Evolutionary conservation across 768 basidiomycete species (phyloP).

Genomic region (Jaapia argillacea): DNA sequence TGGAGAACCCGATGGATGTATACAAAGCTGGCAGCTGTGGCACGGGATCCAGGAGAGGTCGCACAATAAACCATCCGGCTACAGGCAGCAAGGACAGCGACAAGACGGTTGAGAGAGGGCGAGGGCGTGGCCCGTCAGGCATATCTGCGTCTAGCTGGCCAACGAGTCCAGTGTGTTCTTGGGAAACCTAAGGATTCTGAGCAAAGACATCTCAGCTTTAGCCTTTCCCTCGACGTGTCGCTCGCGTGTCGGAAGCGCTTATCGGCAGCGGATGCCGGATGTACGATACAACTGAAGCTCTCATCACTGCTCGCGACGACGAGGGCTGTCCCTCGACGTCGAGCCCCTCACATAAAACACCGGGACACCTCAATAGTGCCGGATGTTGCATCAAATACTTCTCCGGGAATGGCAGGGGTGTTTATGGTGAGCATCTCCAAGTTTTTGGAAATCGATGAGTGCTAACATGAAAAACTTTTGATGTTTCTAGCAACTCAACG

Average conservation of each 20-base stretch:
- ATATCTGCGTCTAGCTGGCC: not conserved
- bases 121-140: conserved; percentile 16
- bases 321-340: not conserved
- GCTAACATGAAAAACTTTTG: not conserved
- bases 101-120: conserved; percentile 41
- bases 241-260: not conserved
- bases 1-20: conserved; percentile 72
- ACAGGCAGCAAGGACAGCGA: conserved; percentile 56
- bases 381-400: conserved; percentile 37
- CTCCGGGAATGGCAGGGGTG: conserved; percentile 46
- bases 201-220: too few species aligned
- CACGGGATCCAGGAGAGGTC: conserved; percentile 60
- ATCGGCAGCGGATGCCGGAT: not conserved
- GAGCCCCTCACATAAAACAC: conserved; percentile 1
- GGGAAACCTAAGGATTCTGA: too few species aligned
- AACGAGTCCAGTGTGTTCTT: too few species aligned
- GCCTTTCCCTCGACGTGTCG: not conserved
- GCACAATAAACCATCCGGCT: conserved; percentile 61
- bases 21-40: conserved; percentile 68
- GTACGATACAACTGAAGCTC: not conserved
- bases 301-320: not conserved
- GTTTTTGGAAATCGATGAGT: not conserved
- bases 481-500: conserved; percentile 32
- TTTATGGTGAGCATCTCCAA: conserved; percentile 39
- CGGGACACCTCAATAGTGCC: conserved; percentile 31